Evolutionary conservation across 345 rosid species (phyloP).

Genomic region (Sonneratia caseolaris): DNA sequence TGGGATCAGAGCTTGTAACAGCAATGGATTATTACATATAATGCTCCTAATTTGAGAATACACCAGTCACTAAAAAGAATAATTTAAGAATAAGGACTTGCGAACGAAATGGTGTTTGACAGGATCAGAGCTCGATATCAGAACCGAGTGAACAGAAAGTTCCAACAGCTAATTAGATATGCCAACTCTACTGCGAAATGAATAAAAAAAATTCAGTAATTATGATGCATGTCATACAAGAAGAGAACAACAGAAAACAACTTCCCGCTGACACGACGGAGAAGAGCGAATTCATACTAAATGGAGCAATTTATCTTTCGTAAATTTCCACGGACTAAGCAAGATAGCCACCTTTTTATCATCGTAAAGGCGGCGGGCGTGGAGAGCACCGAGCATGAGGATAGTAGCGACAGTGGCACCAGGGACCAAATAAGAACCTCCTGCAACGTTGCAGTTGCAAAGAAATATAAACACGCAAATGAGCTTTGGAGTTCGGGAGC

Average conservation of each 20-base stretch:
- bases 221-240: neutral
- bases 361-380: slow-evolving; percentile 79
- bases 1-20: too few species aligned
- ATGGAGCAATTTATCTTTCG: neutral
- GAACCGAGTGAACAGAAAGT: neutral
- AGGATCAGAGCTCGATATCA: neutral
- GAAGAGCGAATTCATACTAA: neutral
- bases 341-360: slow-evolving; percentile 59
- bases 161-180: neutral
- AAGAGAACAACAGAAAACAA: neutral
- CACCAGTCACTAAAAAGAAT: neutral
- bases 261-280: neutral
- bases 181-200: neutral
- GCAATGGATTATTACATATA: neutral
- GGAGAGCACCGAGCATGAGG: slow-evolving; percentile 95
- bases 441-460: slow-evolving; percentile 28
- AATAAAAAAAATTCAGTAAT: neutral
- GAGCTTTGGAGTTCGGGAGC: neutral
- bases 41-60: neutral
- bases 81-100: too few species aligned
- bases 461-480: slow-evolving; percentile 3
- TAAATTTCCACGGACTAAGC: neutral
- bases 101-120: neutral
- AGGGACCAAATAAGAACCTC: slow-evolving; percentile 60
- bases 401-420: slow-evolving; percentile 88